Percentiles rank a stretch among this genome's conserved stretches.
phyloP scores from a whole-genome alignment of 2,329 filamentous ascomycete genomes.

The Penicillium psychrosexuale region DNA sequence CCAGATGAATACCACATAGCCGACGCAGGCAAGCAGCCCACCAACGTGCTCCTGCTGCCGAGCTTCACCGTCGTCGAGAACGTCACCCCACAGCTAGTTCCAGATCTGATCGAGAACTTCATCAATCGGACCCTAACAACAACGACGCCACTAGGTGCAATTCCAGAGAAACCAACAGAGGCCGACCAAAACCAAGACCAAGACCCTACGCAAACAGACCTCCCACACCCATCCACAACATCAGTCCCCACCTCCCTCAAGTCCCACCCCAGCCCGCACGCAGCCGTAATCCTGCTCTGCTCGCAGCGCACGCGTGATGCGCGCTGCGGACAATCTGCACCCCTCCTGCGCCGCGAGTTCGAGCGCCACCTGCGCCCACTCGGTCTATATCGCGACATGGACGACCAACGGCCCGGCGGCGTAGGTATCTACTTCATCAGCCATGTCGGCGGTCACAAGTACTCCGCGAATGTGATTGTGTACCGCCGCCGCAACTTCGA shows the following conservation, averaged over 20 bases:
- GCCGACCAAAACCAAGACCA: conserved; percentile 34
- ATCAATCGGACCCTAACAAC: conserved; percentile 71
- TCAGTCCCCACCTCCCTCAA: conserved; percentile 44
- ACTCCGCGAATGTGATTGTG: conserved; percentile 88
- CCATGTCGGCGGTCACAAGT: conserved; percentile 96
- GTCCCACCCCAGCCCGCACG: conserved; percentile 71
- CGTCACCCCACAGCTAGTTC: conserved; percentile 71
- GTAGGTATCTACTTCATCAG: conserved; percentile 96
- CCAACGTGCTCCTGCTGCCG: conserved; percentile 78
- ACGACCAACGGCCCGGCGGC: conserved; percentile 85
- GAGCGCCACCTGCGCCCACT: conserved; percentile 83
- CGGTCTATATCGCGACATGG: conserved; percentile 78
- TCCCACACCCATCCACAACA: conserved; percentile 24
- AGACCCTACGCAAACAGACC: neutral
- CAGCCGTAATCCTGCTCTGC: conserved; percentile 85
- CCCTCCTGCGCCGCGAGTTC: conserved; percentile 81
- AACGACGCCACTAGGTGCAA: conserved; percentile 61
- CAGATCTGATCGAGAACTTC: conserved; percentile 66
- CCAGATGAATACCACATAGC: conserved; percentile 61
- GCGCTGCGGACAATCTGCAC: conserved; percentile 89
- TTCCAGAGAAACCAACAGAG: neutral
- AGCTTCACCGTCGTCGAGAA: conserved; percentile 80
- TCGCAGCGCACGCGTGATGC: conserved; percentile 92
- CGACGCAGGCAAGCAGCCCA: conserved; percentile 61
- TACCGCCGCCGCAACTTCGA: conserved; percentile 62